Conservation (phyloP, 2,329 filamentous ascomycete species). For the Drechmeria coniospora region DNA sequence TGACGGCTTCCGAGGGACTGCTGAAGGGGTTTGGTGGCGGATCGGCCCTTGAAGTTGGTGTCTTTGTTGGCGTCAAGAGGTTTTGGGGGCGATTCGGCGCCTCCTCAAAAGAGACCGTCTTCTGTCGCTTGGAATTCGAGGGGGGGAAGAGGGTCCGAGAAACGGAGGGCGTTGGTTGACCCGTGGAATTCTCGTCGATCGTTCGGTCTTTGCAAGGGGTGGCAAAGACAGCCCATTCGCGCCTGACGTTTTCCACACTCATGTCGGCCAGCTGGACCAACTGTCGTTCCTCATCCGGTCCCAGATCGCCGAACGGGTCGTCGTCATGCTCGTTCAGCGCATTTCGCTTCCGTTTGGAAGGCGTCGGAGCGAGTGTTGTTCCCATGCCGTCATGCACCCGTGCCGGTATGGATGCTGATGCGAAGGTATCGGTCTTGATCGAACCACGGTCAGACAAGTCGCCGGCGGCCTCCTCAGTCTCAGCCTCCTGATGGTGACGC, state of each 20-base stretch:
- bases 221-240: conserved; percentile 5
- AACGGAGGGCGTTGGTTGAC: conserved; percentile 19
- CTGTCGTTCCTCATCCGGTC: conserved; percentile 23
- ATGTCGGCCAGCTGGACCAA: conserved; percentile 20
- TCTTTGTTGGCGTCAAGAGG: conserved; percentile 6
- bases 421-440: not conserved
- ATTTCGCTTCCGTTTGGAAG: conserved; percentile 15
- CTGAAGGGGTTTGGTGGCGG: conserved; percentile 5
- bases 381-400: not conserved
- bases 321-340: conserved; percentile 11
- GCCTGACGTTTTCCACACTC: conserved; percentile 14
- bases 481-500: too few species aligned
- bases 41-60: conserved; percentile 1
- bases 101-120: conserved; percentile 17
- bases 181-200: conserved; percentile 7
- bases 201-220: conserved; percentile 12
- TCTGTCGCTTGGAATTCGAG: conserved; percentile 14
- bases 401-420: not conserved
- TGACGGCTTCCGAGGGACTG: conserved; percentile 5
- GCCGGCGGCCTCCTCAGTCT: too few species aligned
- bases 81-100: not conserved
- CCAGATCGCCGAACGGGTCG: conserved; percentile 16
- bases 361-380: conserved; percentile 3
- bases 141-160: conserved; percentile 20
- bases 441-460: not conserved